Conservation (phyloP, 2,329 filamentous ascomycete genomes). For the Aspergillus aculeatinus region DNA sequence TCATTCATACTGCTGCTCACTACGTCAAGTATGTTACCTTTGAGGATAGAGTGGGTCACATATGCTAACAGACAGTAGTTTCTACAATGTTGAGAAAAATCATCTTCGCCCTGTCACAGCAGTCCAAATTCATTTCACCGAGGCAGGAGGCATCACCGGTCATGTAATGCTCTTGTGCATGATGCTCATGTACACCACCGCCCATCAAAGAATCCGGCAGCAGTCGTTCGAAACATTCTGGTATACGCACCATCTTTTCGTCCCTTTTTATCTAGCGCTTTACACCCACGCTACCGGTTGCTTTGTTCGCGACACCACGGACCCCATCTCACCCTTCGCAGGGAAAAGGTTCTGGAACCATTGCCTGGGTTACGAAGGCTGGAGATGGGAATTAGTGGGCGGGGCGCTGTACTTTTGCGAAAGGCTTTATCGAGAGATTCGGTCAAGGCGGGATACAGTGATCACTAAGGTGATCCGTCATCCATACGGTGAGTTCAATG, state of each 20-base stretch:
- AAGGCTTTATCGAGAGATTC: slow-evolving; percentile 86
- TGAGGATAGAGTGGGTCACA: background rate
- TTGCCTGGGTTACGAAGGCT: slow-evolving; percentile 92
- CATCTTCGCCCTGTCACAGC: slow-evolving; percentile 80
- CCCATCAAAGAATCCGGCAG: slow-evolving; percentile 88
- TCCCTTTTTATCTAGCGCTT: slow-evolving; percentile 87
- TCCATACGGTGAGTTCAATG: slow-evolving; percentile 70
- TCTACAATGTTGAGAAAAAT: slow-evolving; percentile 87
- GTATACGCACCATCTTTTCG: slow-evolving; percentile 99
- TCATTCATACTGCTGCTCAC: slow-evolving; percentile 74
- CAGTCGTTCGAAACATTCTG: slow-evolving; percentile 98
- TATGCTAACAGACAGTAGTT: slow-evolving; percentile 55
- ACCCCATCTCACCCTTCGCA: slow-evolving; percentile 79
- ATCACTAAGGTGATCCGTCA: slow-evolving; percentile 94
- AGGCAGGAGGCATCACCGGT: slow-evolving; percentile 88
- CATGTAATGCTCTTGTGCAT: slow-evolving; percentile 99
- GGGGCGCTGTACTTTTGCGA: slow-evolving; percentile 84
- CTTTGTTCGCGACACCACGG: slow-evolving; percentile 81
- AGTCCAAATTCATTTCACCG: slow-evolving; percentile 84
- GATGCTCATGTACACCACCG: slow-evolving; percentile 96
- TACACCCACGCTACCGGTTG: slow-evolving; percentile 96
- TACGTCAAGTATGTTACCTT: slow-evolving; percentile 77
- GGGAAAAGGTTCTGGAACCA: slow-evolving; percentile 81
- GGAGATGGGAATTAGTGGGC: slow-evolving; percentile 91
- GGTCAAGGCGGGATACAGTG: slow-evolving; percentile 76